phyloP scores from a whole-genome alignment of 2,329 filamentous ascomycete species.

The Colletotrichum truncatum region DNA sequence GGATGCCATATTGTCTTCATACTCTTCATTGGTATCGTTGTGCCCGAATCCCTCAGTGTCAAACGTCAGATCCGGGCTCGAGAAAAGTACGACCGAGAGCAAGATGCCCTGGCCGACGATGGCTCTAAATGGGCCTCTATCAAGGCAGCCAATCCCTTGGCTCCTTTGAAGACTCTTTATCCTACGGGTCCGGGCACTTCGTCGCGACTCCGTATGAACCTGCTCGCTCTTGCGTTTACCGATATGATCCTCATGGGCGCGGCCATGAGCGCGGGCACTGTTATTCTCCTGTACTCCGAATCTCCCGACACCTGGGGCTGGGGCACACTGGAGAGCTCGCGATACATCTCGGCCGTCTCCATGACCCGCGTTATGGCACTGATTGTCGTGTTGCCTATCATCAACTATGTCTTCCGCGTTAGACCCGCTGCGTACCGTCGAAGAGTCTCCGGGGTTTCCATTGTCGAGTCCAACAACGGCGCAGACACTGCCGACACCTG shows the following conservation, averaged over 20 bases:
- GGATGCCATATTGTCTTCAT: constrained; percentile 80
- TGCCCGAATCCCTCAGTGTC: constrained; percentile 87
- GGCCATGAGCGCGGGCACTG: constrained; percentile 81
- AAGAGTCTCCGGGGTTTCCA: constrained; percentile 45
- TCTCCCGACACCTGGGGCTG: constrained; percentile 82
- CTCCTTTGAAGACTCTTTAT: constrained; percentile 80
- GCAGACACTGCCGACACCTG: constrained; percentile 81
- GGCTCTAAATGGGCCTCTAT: constrained; percentile 38
- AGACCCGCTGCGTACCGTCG: constrained; percentile 56
- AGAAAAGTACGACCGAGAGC: constrained; percentile 68
- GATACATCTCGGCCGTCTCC: constrained; percentile 85
- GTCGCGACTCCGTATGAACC: constrained; percentile 75
- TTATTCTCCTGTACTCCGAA: constrained; percentile 85
- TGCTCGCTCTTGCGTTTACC: constrained; percentile 81
- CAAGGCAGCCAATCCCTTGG: constrained; percentile 69
- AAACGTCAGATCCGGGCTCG: constrained; percentile 75
- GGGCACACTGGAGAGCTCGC: constrained; percentile 81
- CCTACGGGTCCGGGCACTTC: constrained; percentile 73
- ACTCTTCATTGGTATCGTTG: constrained; percentile 71
- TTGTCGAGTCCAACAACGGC: constrained; percentile 67
- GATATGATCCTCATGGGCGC: constrained; percentile 86
- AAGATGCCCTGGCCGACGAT: constrained; percentile 45
- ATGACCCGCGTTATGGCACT: constrained; percentile 79
- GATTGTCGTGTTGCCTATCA: constrained; percentile 76
- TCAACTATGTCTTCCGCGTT: constrained; percentile 79